Evolutionary conservation across 148 eudicot species (phyloP), one percentile per base, ranked within the genome.

Genomic region (Camellia lanceoleosa): DNA sequence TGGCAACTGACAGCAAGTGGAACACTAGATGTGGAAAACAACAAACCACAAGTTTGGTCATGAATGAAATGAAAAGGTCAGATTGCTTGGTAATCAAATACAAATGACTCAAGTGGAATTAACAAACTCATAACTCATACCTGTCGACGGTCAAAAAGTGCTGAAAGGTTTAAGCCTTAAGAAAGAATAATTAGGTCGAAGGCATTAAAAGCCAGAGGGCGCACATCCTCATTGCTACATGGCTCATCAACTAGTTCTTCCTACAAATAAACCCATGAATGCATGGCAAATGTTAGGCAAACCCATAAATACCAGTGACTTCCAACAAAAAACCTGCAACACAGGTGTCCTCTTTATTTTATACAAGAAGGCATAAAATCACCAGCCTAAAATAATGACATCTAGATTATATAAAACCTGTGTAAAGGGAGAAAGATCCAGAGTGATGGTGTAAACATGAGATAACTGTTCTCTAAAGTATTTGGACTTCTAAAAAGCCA

Each of bases 181-280:
- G 99, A 96, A 43, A 93, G 89, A 71, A 93, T 86, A 82, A 96
- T 93, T 70, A 96, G 88, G 83, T 96, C 97, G 79, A 96, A 96
- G 75, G 98, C 99, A 87, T 93, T 96, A 44, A 96, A 95, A 80
- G 76, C 78, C 79, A 96, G 79, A 20, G 99, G 99, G 75, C 93
- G 95, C 44, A 69, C 78, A 84, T 90, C 87, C 75, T 88, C 94
- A 73, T 87, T 87, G 71, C 80, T 85, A 77, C 73, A 80, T 76
- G 76, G 91, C 79, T 80, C 85, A 77, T 83, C 79, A 52, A 80
- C 88, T 72, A 61, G 80, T 64, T 88, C 93, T 78, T 93, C 97
- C 98, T 95, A 86, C 79, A 85, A 83, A 65, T 59, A 20, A 76
- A 23, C 0, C 44, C 41, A 82, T 3, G 10, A 66, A 55, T 46